These are phyloP conservation scores for Aurantiochytrium sp. DNA, from an alignment of 108 stramenopile genomes.

Conservation along the genomic window DNA sequence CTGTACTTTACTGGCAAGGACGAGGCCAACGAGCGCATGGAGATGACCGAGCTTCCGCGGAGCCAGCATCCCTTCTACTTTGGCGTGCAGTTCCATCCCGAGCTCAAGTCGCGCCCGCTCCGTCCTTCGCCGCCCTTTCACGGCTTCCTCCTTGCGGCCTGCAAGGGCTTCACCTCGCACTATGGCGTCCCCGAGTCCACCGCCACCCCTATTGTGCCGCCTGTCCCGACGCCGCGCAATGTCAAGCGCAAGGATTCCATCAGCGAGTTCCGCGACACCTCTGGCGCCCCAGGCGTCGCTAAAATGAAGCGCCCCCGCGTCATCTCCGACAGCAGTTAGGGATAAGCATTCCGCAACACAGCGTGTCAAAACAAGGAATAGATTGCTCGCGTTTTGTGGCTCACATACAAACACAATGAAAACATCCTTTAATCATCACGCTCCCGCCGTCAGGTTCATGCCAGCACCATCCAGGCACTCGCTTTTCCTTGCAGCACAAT, in stretches of 20 bases:
- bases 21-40: conserved; percentile 89
- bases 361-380: no score
- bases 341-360: background rate
- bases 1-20: conserved; percentile 89
- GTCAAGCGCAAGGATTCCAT: background rate
- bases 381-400: no score
- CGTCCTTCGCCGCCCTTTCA: conserved; percentile 91
- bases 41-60: conserved; percentile 87
- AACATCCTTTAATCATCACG: no score
- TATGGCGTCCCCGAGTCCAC: background rate
- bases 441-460: no score
- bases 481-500: no score
- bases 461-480: no score
- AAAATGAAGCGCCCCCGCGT: conserved; percentile 20
- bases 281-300: background rate
- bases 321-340: background rate
- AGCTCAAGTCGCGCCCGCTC: conserved; percentile 91
- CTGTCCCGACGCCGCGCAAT: background rate
- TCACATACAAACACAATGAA: no score
- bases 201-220: background rate
- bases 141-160: conserved; percentile 78
- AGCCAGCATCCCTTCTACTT: conserved; percentile 88
- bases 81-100: conserved; percentile 97
- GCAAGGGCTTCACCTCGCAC: background rate
- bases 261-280: background rate